Evolutionary conservation across 75 land plant species (phyloP), one percentile per base, ranked within the genome.

Genomic region (Adiantum capillusveneris): DNA sequence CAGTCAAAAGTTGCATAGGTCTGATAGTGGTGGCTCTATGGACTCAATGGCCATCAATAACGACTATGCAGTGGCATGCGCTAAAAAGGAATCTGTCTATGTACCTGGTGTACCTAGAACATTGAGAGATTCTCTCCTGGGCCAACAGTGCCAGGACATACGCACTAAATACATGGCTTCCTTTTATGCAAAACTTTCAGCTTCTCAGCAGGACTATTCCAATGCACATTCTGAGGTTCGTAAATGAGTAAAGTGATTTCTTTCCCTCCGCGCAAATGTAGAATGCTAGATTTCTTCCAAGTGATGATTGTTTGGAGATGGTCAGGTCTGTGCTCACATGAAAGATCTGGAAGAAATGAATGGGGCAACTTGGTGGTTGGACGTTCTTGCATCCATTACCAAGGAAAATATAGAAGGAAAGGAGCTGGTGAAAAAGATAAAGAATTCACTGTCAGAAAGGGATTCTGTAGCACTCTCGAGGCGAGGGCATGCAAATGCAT

Each of bases 281-380:
- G 37, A 2, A 30, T 58, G 25, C n/a, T 34, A 58, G 39, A 30
- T 58, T 58, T 58, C 19, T 30, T 58, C 7, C 37, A 34, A 5
- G 3, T 34, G 37, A 34, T 34, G 37, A 34, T 9, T 34, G 7
- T 5, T 34, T 5, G 1, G 14, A 22, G 55, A 24, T 53, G 25
- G 9, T 25, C 42, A 82, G 85, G 82, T 76, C 48, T 64, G 65
- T 37, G 37, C 45, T 44, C 53, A 65, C 44, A 20, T 57, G 26
- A 41, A 27, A 14, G 72, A 74, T 0, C 48, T 44, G 37, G 53
- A 77, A 60, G 25, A 48, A 1, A 67, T 24, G 68, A 14, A 67
- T 20, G 70, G 55, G 21, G 46, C 44, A 12, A 52, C 26, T 46
- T 95, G 99, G 99, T 95, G 97, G 97, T 53, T 90, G 45, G 77